Evolutionary conservation across 805 yeast species (phyloP).

Genomic region (Komagataella ulmi): DNA sequence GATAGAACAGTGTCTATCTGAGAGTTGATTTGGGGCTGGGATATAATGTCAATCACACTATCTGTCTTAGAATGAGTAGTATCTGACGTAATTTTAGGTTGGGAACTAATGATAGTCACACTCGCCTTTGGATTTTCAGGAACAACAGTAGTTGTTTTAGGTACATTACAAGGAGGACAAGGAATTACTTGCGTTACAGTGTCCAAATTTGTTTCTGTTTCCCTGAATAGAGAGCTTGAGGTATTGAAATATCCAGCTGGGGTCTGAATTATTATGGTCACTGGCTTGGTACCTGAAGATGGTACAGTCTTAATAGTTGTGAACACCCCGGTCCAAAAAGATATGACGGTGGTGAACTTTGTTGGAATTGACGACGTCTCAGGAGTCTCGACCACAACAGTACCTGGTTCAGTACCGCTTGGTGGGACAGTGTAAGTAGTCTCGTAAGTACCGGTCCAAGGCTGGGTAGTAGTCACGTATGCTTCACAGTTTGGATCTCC

Average conservation of each 20-base stretch:
- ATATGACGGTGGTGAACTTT: background rate
- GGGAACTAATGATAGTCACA: background rate
- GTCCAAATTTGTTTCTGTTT: background rate
- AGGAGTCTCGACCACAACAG: background rate
- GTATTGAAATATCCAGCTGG: background rate
- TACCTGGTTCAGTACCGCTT: background rate
- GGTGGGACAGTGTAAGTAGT: background rate
- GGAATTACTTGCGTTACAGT: background rate
- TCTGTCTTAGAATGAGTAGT: background rate
- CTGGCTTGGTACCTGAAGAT: background rate
- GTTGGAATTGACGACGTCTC: background rate
- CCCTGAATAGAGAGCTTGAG: background rate
- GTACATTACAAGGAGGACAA: background rate
- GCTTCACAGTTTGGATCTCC: too few species aligned
- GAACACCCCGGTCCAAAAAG: background rate
- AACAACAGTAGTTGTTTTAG: background rate
- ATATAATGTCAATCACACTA: background rate
- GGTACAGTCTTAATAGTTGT: background rate
- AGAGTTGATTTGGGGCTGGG: background rate
- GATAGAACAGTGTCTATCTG: background rate
- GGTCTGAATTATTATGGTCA: background rate
- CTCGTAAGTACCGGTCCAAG: background rate
- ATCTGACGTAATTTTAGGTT: background rate
- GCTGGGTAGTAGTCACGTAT: background rate
- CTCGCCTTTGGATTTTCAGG: background rate